Evolutionary conservation across 805 yeast genomes (phyloP).

Genomic region (Ogataea nakhonphanomensis): DNA sequence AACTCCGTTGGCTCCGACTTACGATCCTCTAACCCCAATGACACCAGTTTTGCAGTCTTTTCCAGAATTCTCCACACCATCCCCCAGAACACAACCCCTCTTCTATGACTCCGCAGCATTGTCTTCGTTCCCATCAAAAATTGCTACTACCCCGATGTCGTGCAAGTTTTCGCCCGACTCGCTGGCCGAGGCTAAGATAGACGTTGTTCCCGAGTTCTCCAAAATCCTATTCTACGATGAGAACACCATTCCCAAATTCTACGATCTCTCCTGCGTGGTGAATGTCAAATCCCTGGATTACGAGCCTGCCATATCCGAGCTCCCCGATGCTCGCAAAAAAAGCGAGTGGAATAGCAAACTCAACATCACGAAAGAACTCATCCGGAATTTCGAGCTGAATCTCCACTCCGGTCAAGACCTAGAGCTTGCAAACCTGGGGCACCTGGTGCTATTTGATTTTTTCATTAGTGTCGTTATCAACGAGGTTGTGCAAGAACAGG

Average conservation of each 20-base stretch:
- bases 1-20: conserved; percentile 9
- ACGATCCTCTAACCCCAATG: conserved; percentile 11
- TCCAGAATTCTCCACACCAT: conserved; percentile 7
- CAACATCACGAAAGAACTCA: conserved; percentile 21
- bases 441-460: conserved; percentile 25
- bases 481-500: conserved; percentile 2
- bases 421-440: conserved; percentile 25
- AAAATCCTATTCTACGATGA: conserved; percentile 19
- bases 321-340: conserved; percentile 17
- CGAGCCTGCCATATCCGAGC: conserved; percentile 23
- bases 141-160: background rate
- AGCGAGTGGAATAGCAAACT: conserved; percentile 19
- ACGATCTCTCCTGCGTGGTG: conserved; percentile 25
- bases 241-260: conserved; percentile 12
- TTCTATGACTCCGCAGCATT: conserved; percentile 16
- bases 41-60: conserved; percentile 26
- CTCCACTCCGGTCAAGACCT: conserved; percentile 9
- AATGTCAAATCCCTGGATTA: conserved; percentile 25
- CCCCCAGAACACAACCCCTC: conserved; percentile 15
- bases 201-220: conserved; percentile 26
- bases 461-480: conserved; percentile 15
- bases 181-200: conserved; percentile 21
- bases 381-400: conserved; percentile 18
- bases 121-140: conserved; percentile 13
- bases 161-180: conserved; percentile 8